These are phyloP conservation scores for Santalum album DNA, from an alignment of 164 flowering plant species.

Conservation along the genomic window DNA sequence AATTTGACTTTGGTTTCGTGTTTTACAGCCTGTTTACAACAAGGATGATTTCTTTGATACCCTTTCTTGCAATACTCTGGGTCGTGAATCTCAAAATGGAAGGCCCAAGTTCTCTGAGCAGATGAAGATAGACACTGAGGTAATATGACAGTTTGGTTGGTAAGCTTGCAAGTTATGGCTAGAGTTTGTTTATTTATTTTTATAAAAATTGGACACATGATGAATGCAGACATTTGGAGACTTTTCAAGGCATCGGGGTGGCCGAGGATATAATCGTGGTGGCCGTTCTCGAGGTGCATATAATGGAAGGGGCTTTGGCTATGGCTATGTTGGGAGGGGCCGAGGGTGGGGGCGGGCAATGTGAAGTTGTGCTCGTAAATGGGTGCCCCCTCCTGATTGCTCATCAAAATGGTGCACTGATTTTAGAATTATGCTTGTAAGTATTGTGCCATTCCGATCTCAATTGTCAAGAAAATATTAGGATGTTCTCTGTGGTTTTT, in stretches of 20 bases:
- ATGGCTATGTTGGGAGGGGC: conserved; percentile 60
- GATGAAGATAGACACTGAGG: conserved; percentile 73
- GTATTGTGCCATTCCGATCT: too few relatives aligned
- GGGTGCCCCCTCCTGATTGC: too few relatives aligned
- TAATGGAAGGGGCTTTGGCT: conserved; percentile 58
- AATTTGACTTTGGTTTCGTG: conserved; percentile 1
- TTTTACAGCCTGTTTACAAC: conserved; percentile 56
- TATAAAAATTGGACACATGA: neutral
- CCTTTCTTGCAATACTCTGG: conserved; percentile 56
- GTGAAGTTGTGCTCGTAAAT: conserved; percentile 16
- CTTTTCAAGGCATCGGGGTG: conserved; percentile 55
- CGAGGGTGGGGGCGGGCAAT: conserved; percentile 20
- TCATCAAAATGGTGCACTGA: too few relatives aligned
- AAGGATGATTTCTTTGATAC: conserved; percentile 91
- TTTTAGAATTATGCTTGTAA: too few relatives aligned
- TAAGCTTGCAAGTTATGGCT: neutral
- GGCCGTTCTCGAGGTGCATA: conserved; percentile 45
- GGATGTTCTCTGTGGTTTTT: too few relatives aligned
- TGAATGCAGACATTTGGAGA: conserved; percentile 69
- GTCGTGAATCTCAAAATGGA: conserved; percentile 34
- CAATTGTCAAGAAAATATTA: too few relatives aligned
- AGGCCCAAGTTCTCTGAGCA: conserved; percentile 65
- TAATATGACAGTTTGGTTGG: conserved; percentile 11
- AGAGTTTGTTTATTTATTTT: too few relatives aligned
- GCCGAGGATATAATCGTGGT: conserved; percentile 56